Evolutionary conservation across 768 basidiomycete species (phyloP).

Genomic region (Rhizopogon roseolus): DNA sequence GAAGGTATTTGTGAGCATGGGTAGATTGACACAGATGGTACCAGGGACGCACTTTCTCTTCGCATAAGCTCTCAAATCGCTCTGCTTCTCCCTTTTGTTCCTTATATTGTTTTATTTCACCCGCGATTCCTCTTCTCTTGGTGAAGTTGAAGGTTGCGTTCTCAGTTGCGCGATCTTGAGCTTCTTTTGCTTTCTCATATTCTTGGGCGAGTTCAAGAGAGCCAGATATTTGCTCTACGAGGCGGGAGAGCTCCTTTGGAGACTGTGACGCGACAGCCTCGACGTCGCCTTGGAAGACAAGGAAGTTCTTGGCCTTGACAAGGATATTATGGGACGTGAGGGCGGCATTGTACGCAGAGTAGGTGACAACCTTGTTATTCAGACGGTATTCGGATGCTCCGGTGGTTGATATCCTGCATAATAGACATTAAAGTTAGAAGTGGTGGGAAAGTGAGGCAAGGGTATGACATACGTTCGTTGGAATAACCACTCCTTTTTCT

Average conservation of each 20-base stretch:
- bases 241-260: constrained; percentile 79
- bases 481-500: constrained; percentile 83
- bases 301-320: constrained; percentile 98
- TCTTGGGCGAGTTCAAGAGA: constrained; percentile 85
- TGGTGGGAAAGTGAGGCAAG: neutral
- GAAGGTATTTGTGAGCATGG: constrained; percentile 5
- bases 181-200: constrained; percentile 86
- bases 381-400: constrained; percentile 91
- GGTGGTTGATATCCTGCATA: constrained; percentile 71
- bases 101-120: constrained; percentile 96
- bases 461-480: constrained; percentile 75
- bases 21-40: neutral
- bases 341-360: constrained; percentile 83
- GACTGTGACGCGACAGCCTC: constrained; percentile 97
- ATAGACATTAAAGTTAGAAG: neutral
- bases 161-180: constrained; percentile 87
- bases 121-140: constrained; percentile 87
- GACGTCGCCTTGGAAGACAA: constrained; percentile 98
- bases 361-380: constrained; percentile 76
- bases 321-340: constrained; percentile 90
- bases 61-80: constrained; percentile 71
- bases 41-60: constrained; percentile 55
- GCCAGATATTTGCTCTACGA: constrained; percentile 95
- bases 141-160: constrained; percentile 93
- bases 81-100: constrained; percentile 95